Base-by-base conservation (phyloP, 306 rosid species). In the Lathyrus oleraceus region DNA sequence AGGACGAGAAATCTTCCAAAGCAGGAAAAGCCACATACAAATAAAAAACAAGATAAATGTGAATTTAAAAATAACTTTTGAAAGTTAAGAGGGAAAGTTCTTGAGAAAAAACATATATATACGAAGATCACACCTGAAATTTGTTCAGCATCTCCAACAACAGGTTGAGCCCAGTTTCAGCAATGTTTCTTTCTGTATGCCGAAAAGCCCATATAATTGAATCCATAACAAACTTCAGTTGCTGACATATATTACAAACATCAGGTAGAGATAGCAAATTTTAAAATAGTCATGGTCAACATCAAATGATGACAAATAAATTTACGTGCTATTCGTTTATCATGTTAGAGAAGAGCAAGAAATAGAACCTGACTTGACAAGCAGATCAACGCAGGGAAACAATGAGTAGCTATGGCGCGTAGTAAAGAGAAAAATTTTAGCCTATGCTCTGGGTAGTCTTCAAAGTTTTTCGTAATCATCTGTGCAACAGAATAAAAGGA, bases 401-500 rank as follows among this genome's bases (percentile, higher is more conserved):
- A 94, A 78, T 85, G 81, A 4, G 97, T 86, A 20, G 96, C 97
- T 59, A 94, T 94, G 71, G 99, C 96, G 54, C 96, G 86, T 1
- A 94, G 95, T 38, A 94, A 79, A 12, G 99, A 94, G 82, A 94
- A 94, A 79, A 94, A 94, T 82, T 88, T 94, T n/a, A 94, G 89
- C 66, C 97, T 90, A 81, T 94, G 97, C 84, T 94, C 97, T 0
- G 97, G 99, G 79, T 94, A 94, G 79, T 94, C 99, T 86, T 94
- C 97, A 79, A 89, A 94, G 76, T 86, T 91, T 72, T 87, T 91
- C 0, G 96, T 91, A 72, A 94, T 94, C 99, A 94, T 94, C 97
- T 91, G 80, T 66, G 10, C 5, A 65, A 60, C 70, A 49, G 40
- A 69, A 74, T 47, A 47, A 43, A 71, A 57, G 32, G 23, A 49